Evolutionary conservation across 179 eudicot genomes (phyloP).

Genomic region (Amaranthus tricolor): DNA sequence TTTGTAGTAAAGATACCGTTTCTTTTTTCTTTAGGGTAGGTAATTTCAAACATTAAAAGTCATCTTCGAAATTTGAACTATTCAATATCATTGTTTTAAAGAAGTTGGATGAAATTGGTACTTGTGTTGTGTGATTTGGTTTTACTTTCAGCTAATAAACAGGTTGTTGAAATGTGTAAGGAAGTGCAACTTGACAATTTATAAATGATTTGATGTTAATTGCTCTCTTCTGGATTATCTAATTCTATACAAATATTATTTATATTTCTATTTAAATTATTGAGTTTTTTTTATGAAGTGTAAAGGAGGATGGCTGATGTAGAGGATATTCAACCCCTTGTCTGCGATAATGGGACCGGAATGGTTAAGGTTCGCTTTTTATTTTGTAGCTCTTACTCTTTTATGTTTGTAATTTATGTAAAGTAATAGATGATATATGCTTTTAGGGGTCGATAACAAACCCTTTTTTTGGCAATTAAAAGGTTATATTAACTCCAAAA

Average conservation of each 20-base stretch:
- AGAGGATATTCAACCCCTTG: conserved; percentile 50
- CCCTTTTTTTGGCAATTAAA: neutral
- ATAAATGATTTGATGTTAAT: neutral
- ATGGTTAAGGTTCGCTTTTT: conserved; percentile 23
- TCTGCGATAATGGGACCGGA: conserved; percentile 28
- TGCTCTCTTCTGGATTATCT: neutral
- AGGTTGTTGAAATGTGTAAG: neutral
- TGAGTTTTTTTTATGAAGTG: neutral
- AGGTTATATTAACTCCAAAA: neutral
- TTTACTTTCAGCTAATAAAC: neutral
- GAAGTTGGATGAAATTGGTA: neutral
- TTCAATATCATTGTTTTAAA: neutral
- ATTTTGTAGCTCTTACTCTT: neutral
- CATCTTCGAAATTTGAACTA: neutral
- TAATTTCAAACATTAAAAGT: neutral
- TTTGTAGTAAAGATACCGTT: conserved; percentile 3
- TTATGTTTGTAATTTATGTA: neutral
- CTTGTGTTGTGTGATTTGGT: conserved; percentile 2
- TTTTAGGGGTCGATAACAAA: too few species aligned
- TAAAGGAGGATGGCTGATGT: conserved; percentile 39
- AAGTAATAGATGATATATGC: too few species aligned
- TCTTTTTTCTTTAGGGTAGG: neutral
- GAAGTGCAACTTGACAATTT: conserved; percentile 1
- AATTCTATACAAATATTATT: neutral
- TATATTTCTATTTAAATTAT: neutral